Evolutionary conservation across 75 land plant genomes (phyloP).

Genomic region (Azolla pinnata): DNA sequence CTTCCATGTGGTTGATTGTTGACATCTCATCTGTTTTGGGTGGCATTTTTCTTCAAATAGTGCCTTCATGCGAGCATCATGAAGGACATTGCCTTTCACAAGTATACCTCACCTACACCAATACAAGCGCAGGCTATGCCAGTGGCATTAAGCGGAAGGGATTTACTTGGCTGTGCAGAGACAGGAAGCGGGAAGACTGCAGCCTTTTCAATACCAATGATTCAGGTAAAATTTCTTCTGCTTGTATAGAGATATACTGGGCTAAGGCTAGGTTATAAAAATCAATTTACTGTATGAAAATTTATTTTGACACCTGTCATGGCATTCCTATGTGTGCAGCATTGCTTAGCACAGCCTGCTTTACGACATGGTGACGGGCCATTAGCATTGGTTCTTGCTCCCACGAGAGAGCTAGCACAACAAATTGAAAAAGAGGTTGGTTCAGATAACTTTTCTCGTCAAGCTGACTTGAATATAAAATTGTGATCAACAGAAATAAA

Average conservation of each 20-base stretch:
- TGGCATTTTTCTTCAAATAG: constrained; percentile 19
- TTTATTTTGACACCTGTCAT: too few species aligned
- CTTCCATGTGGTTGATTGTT: not conserved
- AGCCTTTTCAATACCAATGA: constrained; percentile 69
- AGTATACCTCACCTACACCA: constrained; percentile 56
- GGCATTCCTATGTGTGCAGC: too few species aligned
- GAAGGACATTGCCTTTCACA: constrained; percentile 58
- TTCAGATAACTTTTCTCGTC: too few species aligned
- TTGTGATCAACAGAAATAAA: too few species aligned
- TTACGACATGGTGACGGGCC: constrained; percentile 68
- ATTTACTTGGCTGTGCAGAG: constrained; percentile 69
- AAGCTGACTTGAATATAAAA: too few species aligned
- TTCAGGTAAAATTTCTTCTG: constrained; percentile 31
- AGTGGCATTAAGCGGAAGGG: constrained; percentile 61
- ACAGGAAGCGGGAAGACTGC: constrained; percentile 81
- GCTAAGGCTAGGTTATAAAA: too few species aligned
- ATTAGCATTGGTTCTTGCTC: constrained; percentile 60
- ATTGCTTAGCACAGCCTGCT: constrained; percentile 59
- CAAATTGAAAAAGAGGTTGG: constrained; percentile 81
- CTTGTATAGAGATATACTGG: too few species aligned
- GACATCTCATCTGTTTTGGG: not conserved
- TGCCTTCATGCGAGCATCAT: constrained; percentile 47
- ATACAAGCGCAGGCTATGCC: constrained; percentile 84
- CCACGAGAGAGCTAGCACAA: constrained; percentile 77
- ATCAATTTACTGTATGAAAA: too few species aligned